Conservation (phyloP, 1,139 yeast species). For the Arxiozyma slooffiae region DNA sequence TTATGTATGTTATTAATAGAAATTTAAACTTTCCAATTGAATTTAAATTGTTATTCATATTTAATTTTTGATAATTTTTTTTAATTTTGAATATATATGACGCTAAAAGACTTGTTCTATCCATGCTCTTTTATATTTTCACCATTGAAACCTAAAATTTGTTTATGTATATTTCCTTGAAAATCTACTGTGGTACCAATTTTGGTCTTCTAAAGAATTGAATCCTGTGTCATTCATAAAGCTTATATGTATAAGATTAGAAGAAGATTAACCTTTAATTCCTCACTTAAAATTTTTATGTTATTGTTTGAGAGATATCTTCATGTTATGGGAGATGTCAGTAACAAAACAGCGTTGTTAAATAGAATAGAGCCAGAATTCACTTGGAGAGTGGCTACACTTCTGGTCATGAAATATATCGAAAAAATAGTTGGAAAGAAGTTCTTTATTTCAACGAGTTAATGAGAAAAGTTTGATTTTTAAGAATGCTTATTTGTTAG, state of each 20-base stretch:
- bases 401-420: no score
- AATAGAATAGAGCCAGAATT: no score
- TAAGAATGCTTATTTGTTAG: no score
- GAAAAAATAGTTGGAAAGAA: no score
- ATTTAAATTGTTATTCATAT: constrained; percentile 21
- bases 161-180: constrained; percentile 13
- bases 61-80: constrained; percentile 20
- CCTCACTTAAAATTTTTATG: constrained; percentile 20
- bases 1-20: constrained; percentile 20
- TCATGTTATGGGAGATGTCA: constrained; percentile 24
- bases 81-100: constrained; percentile 18
- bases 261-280: constrained; percentile 22
- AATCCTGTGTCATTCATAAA: constrained; percentile 15
- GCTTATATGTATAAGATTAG: constrained; percentile 25
- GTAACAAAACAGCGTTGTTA: constrained; percentile 26
- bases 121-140: constrained; percentile 3
- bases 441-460: no score
- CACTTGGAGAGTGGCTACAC: no score
- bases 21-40: constrained; percentile 28
- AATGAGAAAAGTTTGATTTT: no score
- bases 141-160: constrained; percentile 5
- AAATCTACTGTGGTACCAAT: constrained; percentile 22
- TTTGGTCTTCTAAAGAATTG: constrained; percentile 20
- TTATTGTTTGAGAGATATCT: constrained; percentile 27
- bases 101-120: constrained; percentile 4